Conservation (phyloP, 768 basidiomycete genomes). For the Phaffia australis region DNA sequence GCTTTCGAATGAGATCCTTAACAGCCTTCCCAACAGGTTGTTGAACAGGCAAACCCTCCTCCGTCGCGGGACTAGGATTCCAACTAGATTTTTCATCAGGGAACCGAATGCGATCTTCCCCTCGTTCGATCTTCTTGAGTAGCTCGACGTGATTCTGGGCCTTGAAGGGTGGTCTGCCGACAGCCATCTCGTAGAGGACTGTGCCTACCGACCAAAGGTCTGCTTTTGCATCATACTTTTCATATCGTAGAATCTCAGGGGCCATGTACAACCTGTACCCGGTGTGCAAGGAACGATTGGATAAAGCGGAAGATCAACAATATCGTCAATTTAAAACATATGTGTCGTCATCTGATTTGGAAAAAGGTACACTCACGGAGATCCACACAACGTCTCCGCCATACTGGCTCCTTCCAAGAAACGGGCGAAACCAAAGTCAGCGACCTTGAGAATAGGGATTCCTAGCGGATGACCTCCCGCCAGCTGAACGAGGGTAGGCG, state of each 20-base stretch:
- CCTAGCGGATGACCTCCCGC: slow-evolving; percentile 78
- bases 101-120: slow-evolving; percentile 76
- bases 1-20: slow-evolving; percentile 71
- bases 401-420: slow-evolving; percentile 82
- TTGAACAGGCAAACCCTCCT: slow-evolving; percentile 26
- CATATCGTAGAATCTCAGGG: slow-evolving; percentile 89
- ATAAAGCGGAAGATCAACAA: neutral
- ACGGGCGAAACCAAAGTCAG: slow-evolving; percentile 96
- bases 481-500: slow-evolving; percentile 67
- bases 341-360: neutral
- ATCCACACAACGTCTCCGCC: slow-evolving; percentile 96
- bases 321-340: neutral
- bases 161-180: slow-evolving; percentile 86
- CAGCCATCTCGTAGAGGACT: slow-evolving; percentile 88
- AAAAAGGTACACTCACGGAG: slow-evolving; percentile 58
- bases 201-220: slow-evolving; percentile 98
- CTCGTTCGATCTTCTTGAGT: slow-evolving; percentile 77
- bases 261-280: slow-evolving; percentile 82
- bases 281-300: neutral
- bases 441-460: slow-evolving; percentile 89
- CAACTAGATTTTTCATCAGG: slow-evolving; percentile 57
- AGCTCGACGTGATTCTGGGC: slow-evolving; percentile 94
- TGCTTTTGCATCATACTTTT: slow-evolving; percentile 95
- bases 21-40: slow-evolving; percentile 46
- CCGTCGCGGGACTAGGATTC: slow-evolving; percentile 39